Base-by-base conservation (phyloP, 1,139 yeast species). In the Yamadazyma sp. region DNA sequence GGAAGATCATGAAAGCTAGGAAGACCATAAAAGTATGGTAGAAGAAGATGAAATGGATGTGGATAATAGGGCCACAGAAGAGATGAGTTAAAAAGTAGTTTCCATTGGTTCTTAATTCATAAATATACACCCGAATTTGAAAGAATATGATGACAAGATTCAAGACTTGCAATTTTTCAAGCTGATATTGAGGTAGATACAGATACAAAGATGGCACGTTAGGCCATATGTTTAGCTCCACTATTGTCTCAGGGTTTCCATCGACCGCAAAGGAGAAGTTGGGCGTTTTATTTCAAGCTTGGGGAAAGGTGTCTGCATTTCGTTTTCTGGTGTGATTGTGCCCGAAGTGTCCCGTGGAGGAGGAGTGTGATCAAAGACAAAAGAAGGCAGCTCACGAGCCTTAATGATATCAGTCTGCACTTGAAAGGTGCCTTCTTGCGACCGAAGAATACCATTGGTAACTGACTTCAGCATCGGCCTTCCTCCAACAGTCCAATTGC, bases 31-130 rank as follows among this genome's bases (percentile, higher is more conserved):
- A n/a, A n/a, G n/a, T n/a, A n/a, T n/a, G n/a, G n/a, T n/a, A 18
- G 21, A 18, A 5, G 20, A 33, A 17, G 45, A 30, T 17, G 29
- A 13, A 15, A 15, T 22, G 24, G 25, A 25, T 25, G 13, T 5
- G 13, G 14, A 25, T 25, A 5, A 18, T 18, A 25, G 7, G 15
- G 21, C 21, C 21, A 5, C 21, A 8, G 21, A 18, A 18, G 7
- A 25, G 15, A 25, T n/a, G 54, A 6, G 53, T 51, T 18, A 39
- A 34, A 20, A 51, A 51, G n/a, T 46, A 37, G 4, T 50, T 34
- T 11, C 44, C 41, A 23, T 46, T 47, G n/a, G n/a, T n/a, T n/a
- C n/a, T n/a, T n/a, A n/a, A n/a, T n/a, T n/a, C n/a, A n/a, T n/a
- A n/a, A n/a, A n/a, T n/a, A n/a, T n/a, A n/a, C n/a, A n/a, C n/a